phyloP scores from a whole-genome alignment of 2,329 filamentous ascomycete genomes.

The Calonectria pteridis region DNA sequence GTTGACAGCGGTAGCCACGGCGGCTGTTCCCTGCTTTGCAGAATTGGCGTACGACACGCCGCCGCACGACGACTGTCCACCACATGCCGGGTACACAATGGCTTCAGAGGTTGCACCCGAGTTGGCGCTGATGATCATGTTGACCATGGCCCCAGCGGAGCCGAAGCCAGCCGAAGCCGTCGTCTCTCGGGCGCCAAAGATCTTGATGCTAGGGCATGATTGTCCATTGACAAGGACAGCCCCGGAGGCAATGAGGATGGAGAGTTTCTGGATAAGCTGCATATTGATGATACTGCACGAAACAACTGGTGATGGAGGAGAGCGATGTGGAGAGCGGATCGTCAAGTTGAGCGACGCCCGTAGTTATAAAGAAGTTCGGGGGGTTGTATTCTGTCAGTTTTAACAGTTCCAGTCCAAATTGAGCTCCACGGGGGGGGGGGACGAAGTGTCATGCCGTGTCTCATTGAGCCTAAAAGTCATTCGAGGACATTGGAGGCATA shows the following conservation, averaged over 20 bases:
- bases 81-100: constrained; percentile 63
- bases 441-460: not conserved
- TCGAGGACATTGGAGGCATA: not conserved
- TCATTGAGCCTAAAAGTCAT: not conserved
- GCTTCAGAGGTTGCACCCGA: constrained; percentile 26
- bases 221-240: constrained; percentile 33
- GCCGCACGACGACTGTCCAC: constrained; percentile 70
- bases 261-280: constrained; percentile 7
- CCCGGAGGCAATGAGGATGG: constrained; percentile 1
- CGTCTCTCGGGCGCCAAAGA: constrained; percentile 62
- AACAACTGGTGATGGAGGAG: not conserved
- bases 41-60: constrained; percentile 71
- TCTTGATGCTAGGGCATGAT: constrained; percentile 57
- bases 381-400: not conserved
- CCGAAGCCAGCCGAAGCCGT: constrained; percentile 66
- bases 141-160: constrained; percentile 62
- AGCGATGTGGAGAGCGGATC: not conserved
- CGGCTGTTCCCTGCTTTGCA: constrained; percentile 67
- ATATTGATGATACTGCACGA: not conserved
- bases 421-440: not conserved
- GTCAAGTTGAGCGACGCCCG: not conserved
- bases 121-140: constrained; percentile 53
- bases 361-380: not conserved
- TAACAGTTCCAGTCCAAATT: constrained; percentile 8
- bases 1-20: constrained; percentile 71